Conservation (phyloP, 805 yeast species). For the Wickerhamomyces queroliae region DNA sequence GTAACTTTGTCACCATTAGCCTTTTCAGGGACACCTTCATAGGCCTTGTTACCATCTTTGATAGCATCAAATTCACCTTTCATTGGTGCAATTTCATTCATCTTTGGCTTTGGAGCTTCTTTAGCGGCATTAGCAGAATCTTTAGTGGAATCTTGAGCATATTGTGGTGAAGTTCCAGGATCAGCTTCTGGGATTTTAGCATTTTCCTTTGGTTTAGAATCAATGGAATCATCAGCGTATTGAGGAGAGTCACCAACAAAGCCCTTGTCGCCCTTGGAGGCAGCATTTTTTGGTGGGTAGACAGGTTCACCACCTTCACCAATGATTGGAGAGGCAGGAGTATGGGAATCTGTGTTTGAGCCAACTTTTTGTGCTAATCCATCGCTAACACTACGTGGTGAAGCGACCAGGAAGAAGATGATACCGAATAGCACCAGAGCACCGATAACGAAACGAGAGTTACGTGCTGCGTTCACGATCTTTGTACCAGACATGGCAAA, state of each 20-base stretch:
- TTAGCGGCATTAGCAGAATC: slow-evolving; percentile 14
- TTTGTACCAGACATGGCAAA: background rate
- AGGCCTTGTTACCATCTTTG: slow-evolving; percentile 20
- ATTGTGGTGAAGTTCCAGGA: slow-evolving; percentile 18
- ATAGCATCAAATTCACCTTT: slow-evolving; percentile 22
- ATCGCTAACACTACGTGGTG: slow-evolving; percentile 6
- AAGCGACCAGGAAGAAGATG: slow-evolving; percentile 37
- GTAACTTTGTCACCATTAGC: slow-evolving; percentile 10
- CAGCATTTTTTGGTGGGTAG: background rate
- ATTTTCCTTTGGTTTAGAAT: slow-evolving; percentile 6
- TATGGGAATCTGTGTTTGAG: background rate
- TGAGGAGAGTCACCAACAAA: slow-evolving; percentile 18
- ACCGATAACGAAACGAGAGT: slow-evolving; percentile 46
- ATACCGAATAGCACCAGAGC: slow-evolving; percentile 46
- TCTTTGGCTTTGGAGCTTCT: slow-evolving; percentile 23
- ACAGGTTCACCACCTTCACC: background rate
- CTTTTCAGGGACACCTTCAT: slow-evolving; percentile 25
- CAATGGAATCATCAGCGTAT: slow-evolving; percentile 22
- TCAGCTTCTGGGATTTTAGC: slow-evolving; percentile 4
- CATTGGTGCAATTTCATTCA: slow-evolving; percentile 4
- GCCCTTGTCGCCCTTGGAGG: background rate
- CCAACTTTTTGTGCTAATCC: slow-evolving; percentile 2
- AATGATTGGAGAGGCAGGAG: background rate
- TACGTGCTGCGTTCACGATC: slow-evolving; percentile 28
- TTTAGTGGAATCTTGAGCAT: slow-evolving; percentile 15